Conservation (phyloP, 2,329 filamentous ascomycete species). For the Phialophora expanda region DNA sequence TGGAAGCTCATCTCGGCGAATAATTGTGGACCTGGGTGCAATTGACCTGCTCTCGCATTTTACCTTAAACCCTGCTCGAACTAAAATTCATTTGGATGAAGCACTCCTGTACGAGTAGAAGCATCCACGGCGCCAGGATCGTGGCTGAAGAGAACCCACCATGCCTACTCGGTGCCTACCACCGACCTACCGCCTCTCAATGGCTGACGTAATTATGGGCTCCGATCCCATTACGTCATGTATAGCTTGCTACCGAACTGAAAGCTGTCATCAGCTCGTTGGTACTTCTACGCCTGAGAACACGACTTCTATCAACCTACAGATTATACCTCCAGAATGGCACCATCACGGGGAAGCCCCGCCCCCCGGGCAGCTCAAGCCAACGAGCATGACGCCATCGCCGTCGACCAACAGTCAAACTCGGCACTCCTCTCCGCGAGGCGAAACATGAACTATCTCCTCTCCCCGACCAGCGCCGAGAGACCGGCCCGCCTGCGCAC, state of each 20-base stretch:
- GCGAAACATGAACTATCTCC: slow-evolving; percentile 38
- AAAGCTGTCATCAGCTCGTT: not conserved
- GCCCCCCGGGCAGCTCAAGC: not conserved
- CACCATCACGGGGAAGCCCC: slow-evolving; percentile 23
- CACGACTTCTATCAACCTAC: not conserved
- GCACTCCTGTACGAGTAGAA: too few species aligned
- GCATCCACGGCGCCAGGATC: too few species aligned
- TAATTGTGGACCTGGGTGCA: not conserved
- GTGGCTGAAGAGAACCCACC: too few species aligned
- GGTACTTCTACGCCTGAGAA: not conserved
- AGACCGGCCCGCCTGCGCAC: slow-evolving; percentile 36
- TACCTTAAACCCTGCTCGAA: not conserved
- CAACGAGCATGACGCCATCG: slow-evolving; percentile 23
- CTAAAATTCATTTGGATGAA: not conserved
- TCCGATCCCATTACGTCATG: not conserved
- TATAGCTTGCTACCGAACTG: not conserved
- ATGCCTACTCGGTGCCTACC: too few species aligned
- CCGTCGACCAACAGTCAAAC: slow-evolving; percentile 36
- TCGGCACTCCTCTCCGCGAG: slow-evolving; percentile 36
- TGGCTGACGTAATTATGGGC: not conserved
- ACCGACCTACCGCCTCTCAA: too few species aligned
- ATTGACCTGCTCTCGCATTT: not conserved
- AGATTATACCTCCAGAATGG: slow-evolving; percentile 7
- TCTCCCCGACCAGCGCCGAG: slow-evolving; percentile 27
- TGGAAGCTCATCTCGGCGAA: not conserved